Base-by-base conservation (phyloP, 2,329 filamentous ascomycete species). In the Diplodia scrobiculata region DNA sequence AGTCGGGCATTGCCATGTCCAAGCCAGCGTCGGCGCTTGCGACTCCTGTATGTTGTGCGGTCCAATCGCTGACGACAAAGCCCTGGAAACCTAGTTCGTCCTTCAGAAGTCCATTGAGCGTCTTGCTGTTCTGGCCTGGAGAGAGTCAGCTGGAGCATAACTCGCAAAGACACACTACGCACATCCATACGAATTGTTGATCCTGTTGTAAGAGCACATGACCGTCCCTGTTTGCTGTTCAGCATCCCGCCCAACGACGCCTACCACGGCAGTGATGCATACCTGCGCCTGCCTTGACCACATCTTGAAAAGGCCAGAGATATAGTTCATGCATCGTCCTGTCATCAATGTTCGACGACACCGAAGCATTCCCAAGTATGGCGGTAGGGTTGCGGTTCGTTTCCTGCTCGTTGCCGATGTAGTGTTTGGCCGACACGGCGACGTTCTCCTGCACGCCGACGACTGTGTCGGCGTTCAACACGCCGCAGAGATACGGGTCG, bases 51-150 rank as follows among this genome's bases (percentile, higher is more conserved):
- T 84, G 81, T 11, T 81, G 81, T 5, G 89, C 91, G 70, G 84
- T 81, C 89, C 91, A 95, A 75, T 96, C 91, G 19, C 84, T 76
- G 71, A 78, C 72, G 66, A 94, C 84, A 71, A 91, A 91, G 0
- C 91, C 91, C 70, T 92, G 89, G 79, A 94, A 94, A 48, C 90
- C 90, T 0, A 94, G 82, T 77, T 95, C 91, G 34, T 84, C 84
- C 79, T 95, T 95, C 70, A 95, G 81, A 2, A 95, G 78, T 50
- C 87, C 86, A 73, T 95, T 95, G 70, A 91, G 79, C 9, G 89
- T 78, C 72, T 90, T 88, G 41, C 88, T 90, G 80, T 94, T 95
- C 66, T 80, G 73, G 71, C 81, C 77, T 10, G 67, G 68, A 59
- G n/a, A 10, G 19, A 10, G 54, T 58, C 11, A 45, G 54, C 10